phyloP scores from a whole-genome alignment of 768 basidiomycete species.

The Podaxis sp. region DNA sequence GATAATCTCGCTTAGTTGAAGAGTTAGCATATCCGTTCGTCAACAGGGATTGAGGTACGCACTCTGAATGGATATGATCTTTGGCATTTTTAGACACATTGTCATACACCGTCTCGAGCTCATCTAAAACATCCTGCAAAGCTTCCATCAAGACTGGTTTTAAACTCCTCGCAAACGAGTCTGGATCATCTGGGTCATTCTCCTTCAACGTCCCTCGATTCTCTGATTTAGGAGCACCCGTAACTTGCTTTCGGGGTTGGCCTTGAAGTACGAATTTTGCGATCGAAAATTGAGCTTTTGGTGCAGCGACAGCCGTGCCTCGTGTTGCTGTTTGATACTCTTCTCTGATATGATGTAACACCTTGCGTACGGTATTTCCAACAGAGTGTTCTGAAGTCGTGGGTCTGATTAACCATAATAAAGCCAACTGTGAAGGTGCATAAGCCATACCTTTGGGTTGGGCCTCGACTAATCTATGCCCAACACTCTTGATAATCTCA shows the following conservation, averaged over 20 bases:
- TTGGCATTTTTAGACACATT: constrained; percentile 91
- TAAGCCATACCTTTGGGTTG: constrained; percentile 83
- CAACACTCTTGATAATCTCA: constrained; percentile 74
- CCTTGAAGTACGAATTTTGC: constrained; percentile 82
- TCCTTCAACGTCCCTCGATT: constrained; percentile 60
- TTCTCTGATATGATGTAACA: constrained; percentile 92
- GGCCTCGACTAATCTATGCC: constrained; percentile 79
- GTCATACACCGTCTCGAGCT: constrained; percentile 94
- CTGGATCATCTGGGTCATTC: constrained; percentile 73
- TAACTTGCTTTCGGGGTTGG: constrained; percentile 58
- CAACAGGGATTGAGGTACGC: constrained; percentile 26
- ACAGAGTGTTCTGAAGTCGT: constrained; percentile 78
- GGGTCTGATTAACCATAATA: neutral
- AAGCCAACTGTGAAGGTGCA: neutral
- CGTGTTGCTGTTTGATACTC: constrained; percentile 84
- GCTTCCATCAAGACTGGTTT: constrained; percentile 97
- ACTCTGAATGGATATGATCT: constrained; percentile 99
- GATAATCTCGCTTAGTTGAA: constrained; percentile 80
- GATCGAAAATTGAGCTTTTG: constrained; percentile 59
- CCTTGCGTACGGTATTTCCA: constrained; percentile 91
- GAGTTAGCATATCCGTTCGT: neutral
- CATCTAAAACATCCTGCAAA: constrained; percentile 94
- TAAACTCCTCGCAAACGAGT: constrained; percentile 72
- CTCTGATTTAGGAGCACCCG: constrained; percentile 44
- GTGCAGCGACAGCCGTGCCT: constrained; percentile 37